Conservation (phyloP, 148 eudicot species). For the Drosera capensis region DNA sequence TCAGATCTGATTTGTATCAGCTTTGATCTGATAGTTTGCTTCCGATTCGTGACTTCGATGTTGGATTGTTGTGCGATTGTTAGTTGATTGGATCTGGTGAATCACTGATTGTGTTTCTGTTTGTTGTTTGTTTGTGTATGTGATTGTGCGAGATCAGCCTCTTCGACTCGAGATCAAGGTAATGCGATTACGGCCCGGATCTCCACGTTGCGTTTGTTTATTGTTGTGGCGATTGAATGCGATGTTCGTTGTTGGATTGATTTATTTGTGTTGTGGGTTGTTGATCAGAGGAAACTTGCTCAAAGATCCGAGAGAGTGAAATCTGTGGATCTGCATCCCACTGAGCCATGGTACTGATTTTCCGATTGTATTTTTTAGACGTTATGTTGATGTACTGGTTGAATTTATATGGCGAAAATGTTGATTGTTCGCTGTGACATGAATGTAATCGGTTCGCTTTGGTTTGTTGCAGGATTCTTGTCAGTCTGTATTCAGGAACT, state of each 20-base stretch:
- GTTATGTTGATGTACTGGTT: neutral
- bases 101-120: slow-evolving; percentile 11
- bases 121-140: slow-evolving; percentile 1
- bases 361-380: neutral
- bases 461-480: slow-evolving; percentile 45
- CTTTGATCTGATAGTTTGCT: slow-evolving; percentile 2
- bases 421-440: neutral
- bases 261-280: neutral
- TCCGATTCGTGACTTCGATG: neutral
- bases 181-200: slow-evolving; percentile 3
- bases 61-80: no score
- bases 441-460: neutral
- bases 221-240: neutral
- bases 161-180: slow-evolving; percentile 83
- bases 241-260: slow-evolving; percentile 1
- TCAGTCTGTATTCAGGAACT: slow-evolving; percentile 74
- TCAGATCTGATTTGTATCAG: slow-evolving; percentile 10
- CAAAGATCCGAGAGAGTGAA: slow-evolving; percentile 85
- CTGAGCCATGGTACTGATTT: slow-evolving; percentile 65
- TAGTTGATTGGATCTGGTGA: no score
- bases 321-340: slow-evolving; percentile 83
- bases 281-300: slow-evolving; percentile 61
- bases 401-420: neutral
- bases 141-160: slow-evolving; percentile 28
- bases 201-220: neutral